phyloP scores from a whole-genome alignment of 495 filamentous ascomycete genomes.

The Hypoxylon fuscum region DNA sequence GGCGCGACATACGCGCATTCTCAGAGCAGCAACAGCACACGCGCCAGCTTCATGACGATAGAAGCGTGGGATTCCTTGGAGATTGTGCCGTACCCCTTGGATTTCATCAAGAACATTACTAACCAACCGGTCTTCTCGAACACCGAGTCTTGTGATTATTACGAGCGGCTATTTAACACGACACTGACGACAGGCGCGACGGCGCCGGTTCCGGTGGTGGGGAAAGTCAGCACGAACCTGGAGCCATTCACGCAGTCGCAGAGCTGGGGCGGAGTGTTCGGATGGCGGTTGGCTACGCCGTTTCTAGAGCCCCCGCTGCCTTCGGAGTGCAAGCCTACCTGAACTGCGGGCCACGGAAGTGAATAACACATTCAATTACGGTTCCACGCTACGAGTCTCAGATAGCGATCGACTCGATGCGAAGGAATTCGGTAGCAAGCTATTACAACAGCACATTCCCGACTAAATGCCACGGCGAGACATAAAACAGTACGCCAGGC shows the following conservation, averaged over 20 bases:
- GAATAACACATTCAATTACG: no score
- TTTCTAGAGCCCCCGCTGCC: constrained; percentile 46
- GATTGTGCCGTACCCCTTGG: constrained; percentile 45
- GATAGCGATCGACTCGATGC: no score
- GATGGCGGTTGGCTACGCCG: constrained; percentile 51
- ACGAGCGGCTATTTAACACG: constrained; percentile 52
- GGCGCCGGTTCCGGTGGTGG: constrained; percentile 45
- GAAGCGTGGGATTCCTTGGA: neutral
- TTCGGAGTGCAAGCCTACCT: constrained; percentile 5
- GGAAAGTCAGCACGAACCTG: constrained; percentile 39
- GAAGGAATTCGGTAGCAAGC: no score
- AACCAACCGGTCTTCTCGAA: constrained; percentile 56
- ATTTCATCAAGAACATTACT: constrained; percentile 51
- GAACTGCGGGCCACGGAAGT: neutral
- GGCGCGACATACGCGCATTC: constrained; percentile 44
- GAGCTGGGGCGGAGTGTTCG: constrained; percentile 43
- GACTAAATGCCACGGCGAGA: no score
- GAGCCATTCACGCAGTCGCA: constrained; percentile 38
- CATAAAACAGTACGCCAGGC: no score
- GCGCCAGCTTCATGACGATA: constrained; percentile 41
- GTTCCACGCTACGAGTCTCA: no score
- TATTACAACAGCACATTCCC: no score
- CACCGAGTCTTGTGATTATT: constrained; percentile 49
- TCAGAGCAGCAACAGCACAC: constrained; percentile 25
- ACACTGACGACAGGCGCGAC: constrained; percentile 43